Evolutionary conservation across 768 basidiomycete species (phyloP), one percentile per base, ranked within the genome.

Genomic region (Suillus subaureus): DNA sequence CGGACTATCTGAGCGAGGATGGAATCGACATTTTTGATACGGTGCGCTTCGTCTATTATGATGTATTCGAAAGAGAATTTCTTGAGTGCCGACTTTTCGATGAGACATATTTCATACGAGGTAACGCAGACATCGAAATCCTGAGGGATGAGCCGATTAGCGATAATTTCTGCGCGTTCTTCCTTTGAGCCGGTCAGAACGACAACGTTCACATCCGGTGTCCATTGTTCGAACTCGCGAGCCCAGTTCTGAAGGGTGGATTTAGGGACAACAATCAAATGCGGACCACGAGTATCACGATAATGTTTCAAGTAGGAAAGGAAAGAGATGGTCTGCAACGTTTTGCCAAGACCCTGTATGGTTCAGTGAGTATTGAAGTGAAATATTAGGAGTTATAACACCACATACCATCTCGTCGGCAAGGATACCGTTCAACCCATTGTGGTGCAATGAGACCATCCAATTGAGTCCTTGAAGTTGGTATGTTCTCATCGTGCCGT

Each of bases 11-110:
- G 94, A 18, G 90, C 90, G 18, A 99, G 85, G 71, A 99, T 91
- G 15, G 94, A 97, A 76, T 98, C 94, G 70, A 97, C 96, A 75
- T 99, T 99, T 82, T 99, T 99, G 85, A 99, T 99, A 28, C 97
- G 91, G 74, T 99, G 97, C 1, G 97, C 97, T 79, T 99, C 97
- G 79, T 99, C 97, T 72, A 99, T 99, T 69, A 92, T 87, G 77
- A 98, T 98, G 79, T 99, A 99, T 77, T 97, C 94, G 81, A 98
- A 99, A 0, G 91, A 91, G 76, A 98, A 94, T 77, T 97, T 97
- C 79, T 94, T 94, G 67, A 99, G 82, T 0, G 91, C 85, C n/a
- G 87, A 83, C 78, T 95, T 95, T 76, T 99, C 97, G 70, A 97
- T 94, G 68, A 99, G 85, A 75, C 95, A 97, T 67, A 99, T 93